These are phyloP conservation scores for Alternaria viburni DNA, from an alignment of 2,329 filamentous ascomycete species.

Conservation along the genomic window DNA sequence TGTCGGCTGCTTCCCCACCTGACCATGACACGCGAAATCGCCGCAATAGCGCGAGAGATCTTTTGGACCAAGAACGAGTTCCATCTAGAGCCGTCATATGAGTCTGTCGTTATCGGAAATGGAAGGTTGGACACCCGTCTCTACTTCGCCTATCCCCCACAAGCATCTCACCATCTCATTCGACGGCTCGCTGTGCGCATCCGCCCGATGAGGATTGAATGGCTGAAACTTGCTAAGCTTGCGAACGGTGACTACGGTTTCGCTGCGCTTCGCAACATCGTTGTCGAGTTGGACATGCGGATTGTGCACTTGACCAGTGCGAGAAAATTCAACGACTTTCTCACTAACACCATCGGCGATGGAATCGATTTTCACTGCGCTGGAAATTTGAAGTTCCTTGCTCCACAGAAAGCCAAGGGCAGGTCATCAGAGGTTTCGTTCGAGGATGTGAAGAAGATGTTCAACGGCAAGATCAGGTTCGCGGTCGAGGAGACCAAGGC, in stretches of 20 bases:
- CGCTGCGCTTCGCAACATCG: background rate
- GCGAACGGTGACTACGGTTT: background rate
- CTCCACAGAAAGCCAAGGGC: background rate
- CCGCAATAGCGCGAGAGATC: background rate
- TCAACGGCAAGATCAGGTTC: background rate
- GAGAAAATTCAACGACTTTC: background rate
- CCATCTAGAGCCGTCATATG: background rate
- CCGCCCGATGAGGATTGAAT: fast-evolving
- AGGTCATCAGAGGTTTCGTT: background rate
- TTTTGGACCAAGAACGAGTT: background rate
- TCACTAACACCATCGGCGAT: background rate
- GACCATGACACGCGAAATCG: background rate
- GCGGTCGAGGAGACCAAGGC: background rate
- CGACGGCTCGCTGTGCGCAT: background rate
- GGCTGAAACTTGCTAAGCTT: background rate
- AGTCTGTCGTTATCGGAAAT: background rate
- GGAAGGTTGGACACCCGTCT: fast-evolving
- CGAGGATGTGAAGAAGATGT: background rate
- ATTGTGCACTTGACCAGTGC: background rate
- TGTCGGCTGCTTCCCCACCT: background rate
- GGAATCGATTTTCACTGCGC: background rate
- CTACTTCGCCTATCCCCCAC: background rate
- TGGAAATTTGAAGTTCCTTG: background rate
- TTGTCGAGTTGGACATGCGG: background rate
- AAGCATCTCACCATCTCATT: background rate